Conservation (phyloP, 176 grass and related monocot species). For the Juncus effusus region DNA sequence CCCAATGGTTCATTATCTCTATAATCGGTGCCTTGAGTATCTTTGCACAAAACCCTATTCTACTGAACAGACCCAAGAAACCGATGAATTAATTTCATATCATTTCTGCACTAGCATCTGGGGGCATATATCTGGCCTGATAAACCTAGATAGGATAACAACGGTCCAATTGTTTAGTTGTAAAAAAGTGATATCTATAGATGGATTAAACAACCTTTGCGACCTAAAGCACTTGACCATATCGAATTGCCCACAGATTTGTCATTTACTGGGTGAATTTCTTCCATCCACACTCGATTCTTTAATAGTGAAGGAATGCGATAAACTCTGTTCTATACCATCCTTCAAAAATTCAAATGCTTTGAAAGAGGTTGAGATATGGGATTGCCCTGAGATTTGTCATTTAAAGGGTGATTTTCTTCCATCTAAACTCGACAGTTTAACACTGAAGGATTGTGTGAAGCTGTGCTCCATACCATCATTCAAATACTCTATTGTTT, state of each 20-base stretch:
- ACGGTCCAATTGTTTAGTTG: neutral
- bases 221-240: neutral
- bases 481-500: neutral
- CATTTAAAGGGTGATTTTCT: conserved; percentile 1
- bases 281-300: neutral
- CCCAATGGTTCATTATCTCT: neutral
- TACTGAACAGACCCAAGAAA: neutral
- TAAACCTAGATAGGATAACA: neutral
- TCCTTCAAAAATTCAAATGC: neutral
- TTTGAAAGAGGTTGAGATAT: neutral
- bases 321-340: neutral
- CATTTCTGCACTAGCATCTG: neutral
- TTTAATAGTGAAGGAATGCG: neutral
- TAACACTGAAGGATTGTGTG: neutral
- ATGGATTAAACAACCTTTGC: neutral
- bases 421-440: neutral
- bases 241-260: neutral
- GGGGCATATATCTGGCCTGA: neutral
- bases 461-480: conserved; percentile 10
- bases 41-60: conserved; percentile 7
- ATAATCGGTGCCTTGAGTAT: neutral
- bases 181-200: neutral
- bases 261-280: neutral
- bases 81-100: neutral
- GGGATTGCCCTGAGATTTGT: neutral